These are phyloP conservation scores for Trichoderma harzianum DNA, from an alignment of 2,329 filamentous ascomycete genomes.

Conservation along the genomic window DNA sequence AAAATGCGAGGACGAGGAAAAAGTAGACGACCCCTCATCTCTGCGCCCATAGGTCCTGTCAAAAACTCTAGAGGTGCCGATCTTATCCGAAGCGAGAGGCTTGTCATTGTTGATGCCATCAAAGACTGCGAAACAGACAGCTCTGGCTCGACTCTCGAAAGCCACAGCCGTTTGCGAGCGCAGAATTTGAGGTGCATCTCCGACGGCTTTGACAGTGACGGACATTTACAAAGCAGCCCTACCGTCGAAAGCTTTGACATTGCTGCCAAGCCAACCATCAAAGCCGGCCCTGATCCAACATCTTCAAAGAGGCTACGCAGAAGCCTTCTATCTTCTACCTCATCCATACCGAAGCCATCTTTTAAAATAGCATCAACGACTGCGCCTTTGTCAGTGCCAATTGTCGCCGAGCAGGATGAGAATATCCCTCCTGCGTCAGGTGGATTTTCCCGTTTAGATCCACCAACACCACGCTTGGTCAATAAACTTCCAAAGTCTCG, in stretches of 20 bases:
- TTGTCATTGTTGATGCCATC: constrained; percentile 36
- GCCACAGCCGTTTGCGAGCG: constrained; percentile 12
- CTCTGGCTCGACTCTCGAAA: constrained; percentile 14
- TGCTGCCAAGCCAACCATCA: constrained; percentile 24
- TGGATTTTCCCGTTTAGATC: neutral
- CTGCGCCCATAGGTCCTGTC: constrained; percentile 37
- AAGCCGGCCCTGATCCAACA: constrained; percentile 11
- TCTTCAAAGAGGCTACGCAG: constrained; percentile 22
- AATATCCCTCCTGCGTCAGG: constrained; percentile 25
- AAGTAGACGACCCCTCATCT: constrained; percentile 32
- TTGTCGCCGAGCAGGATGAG: constrained; percentile 26
- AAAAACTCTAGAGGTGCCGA: constrained; percentile 36
- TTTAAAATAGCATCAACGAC: constrained; percentile 21
- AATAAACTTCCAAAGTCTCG: constrained; percentile 42
- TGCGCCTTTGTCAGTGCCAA: constrained; percentile 16
- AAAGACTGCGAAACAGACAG: constrained; percentile 32
- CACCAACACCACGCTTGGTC: neutral
- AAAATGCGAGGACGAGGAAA: constrained; percentile 19
- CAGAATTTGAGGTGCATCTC: constrained; percentile 29
- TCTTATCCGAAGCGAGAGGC: constrained; percentile 33
- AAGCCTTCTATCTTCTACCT: constrained; percentile 19
- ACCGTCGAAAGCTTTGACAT: constrained; percentile 31
- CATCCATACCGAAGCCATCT: constrained; percentile 17
- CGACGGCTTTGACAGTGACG: constrained; percentile 28
- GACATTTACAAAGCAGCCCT: constrained; percentile 28